A percentile compares a stretch with the other conserved stretches of the same genome.
Evolutionary conservation across 805 yeast species (phyloP).

Genomic region (Lachancea thermotolerans): DNA sequence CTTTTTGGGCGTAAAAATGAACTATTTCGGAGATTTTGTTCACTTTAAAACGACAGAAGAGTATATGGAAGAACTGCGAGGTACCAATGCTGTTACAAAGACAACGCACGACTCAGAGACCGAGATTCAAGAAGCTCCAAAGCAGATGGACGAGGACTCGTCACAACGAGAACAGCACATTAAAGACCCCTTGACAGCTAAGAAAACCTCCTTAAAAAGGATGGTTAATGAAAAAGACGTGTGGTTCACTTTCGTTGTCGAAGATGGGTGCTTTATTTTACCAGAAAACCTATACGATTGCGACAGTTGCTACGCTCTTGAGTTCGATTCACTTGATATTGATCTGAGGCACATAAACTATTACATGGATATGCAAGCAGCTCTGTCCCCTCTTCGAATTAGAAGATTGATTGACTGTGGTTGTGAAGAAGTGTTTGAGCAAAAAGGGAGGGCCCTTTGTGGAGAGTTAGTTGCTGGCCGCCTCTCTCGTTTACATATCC

Average conservation of each 20-base stretch:
- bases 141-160: neutral
- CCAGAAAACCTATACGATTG: conserved; percentile 70
- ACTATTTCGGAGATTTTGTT: conserved; percentile 83
- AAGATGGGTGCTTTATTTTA: conserved; percentile 61
- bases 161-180: neutral
- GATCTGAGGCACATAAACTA: conserved; percentile 85
- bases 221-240: conserved; percentile 72
- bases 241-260: conserved; percentile 60
- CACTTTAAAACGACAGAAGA: conserved; percentile 85
- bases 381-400: conserved; percentile 52
- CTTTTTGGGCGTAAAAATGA: conserved; percentile 69
- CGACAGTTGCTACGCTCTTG: conserved; percentile 52
- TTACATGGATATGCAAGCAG: conserved; percentile 86
- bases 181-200: neutral
- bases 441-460: conserved; percentile 4
- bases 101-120: neutral
- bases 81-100: neutral
- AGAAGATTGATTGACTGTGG: conserved; percentile 9
- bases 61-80: conserved; percentile 38
- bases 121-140: neutral
- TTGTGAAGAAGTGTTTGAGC: conserved; percentile 14
- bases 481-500: conserved; percentile 49
- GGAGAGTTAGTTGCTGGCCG: conserved; percentile 14
- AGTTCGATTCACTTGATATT: conserved; percentile 58
- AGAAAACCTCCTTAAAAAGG: conserved; percentile 32